Evolutionary conservation across 495 filamentous ascomycete species (phyloP).

Genomic region (Daldinia vernicosa): DNA sequence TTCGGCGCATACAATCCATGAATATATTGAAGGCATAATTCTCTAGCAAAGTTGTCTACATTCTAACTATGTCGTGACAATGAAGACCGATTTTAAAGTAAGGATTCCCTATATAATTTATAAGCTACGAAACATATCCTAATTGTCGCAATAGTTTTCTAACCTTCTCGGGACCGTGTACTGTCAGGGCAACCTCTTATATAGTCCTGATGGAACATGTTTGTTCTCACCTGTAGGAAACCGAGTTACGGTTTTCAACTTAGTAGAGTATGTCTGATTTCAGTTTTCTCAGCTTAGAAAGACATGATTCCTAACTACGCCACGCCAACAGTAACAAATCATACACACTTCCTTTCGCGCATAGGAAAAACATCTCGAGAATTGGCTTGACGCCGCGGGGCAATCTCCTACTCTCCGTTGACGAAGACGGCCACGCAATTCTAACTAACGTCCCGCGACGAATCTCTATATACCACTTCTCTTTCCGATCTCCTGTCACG

Average conservation of each 20-base stretch:
- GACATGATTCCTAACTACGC: slow-evolving; percentile 36
- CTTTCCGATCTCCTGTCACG: slow-evolving; percentile 83
- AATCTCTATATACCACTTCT: slow-evolving; percentile 89
- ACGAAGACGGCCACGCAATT: slow-evolving; percentile 93
- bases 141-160: slow-evolving; percentile 71
- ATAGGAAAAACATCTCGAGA: slow-evolving; percentile 90
- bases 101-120: slow-evolving; percentile 6
- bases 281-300: neutral
- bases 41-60: slow-evolving; percentile 7
- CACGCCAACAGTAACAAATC: slow-evolving; percentile 80
- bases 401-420: slow-evolving; percentile 88
- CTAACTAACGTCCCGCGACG: slow-evolving; percentile 87
- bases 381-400: slow-evolving; percentile 88
- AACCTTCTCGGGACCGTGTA: slow-evolving; percentile 97
- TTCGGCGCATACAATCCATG: slow-evolving; percentile 24
- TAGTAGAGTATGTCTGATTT: slow-evolving; percentile 77
- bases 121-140: slow-evolving; percentile 3
- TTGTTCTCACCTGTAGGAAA: slow-evolving; percentile 98
- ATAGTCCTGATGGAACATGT: slow-evolving; percentile 95
- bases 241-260: slow-evolving; percentile 91
- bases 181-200: slow-evolving; percentile 94
- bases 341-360: slow-evolving; percentile 91
- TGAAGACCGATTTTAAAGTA: slow-evolving; percentile 98
- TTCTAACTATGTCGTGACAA: slow-evolving; percentile 56
- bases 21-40: slow-evolving; percentile 1